These are phyloP conservation scores for Neonectria ditissima DNA, from an alignment of 2,329 filamentous ascomycete species.

Conservation along the genomic window DNA sequence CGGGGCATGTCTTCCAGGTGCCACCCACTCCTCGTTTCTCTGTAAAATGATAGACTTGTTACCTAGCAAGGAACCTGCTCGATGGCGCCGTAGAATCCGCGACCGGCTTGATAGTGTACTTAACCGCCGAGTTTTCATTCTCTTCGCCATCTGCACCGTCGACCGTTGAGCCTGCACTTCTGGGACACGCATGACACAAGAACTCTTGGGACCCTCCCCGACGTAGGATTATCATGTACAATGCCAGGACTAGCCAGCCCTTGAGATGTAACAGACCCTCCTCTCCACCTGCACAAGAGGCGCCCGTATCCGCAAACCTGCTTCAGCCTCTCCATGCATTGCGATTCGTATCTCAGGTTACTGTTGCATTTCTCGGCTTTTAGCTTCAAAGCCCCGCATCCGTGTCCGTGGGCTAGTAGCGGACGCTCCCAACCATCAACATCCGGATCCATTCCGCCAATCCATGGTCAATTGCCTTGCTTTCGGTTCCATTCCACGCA, in stretches of 20 bases:
- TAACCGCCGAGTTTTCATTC: constrained; percentile 8
- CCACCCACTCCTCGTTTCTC: constrained; percentile 30
- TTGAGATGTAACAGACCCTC: constrained; percentile 1
- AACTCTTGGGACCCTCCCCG: constrained; percentile 19
- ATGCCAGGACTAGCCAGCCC: constrained; percentile 13
- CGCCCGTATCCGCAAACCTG: constrained; percentile 14
- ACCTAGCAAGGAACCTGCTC: not conserved
- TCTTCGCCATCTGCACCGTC: constrained; percentile 10
- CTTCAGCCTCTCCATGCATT: constrained; percentile 25
- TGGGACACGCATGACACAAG: constrained; percentile 25
- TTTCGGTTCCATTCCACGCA: constrained; percentile 87
- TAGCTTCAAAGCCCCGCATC: constrained; percentile 12
- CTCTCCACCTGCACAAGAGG: not conserved
- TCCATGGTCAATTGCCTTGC: constrained; percentile 47
- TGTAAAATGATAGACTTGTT: not conserved
- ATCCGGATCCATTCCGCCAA: constrained; percentile 8
- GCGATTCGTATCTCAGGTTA: constrained; percentile 18
- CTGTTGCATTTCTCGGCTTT: constrained; percentile 23
- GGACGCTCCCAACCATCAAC: constrained; percentile 17
- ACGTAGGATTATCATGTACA: constrained; percentile 13
- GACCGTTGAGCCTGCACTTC: constrained; percentile 10
- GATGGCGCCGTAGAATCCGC: not conserved
- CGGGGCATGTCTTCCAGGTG: constrained; percentile 25
- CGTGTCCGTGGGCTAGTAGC: constrained; percentile 13
- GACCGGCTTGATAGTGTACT: not conserved